Percentiles rank a stretch among this genome's conserved stretches.
Evolutionary conservation across 805 yeast genomes (phyloP).

Genomic region (Saccharomyces paradoxus): DNA sequence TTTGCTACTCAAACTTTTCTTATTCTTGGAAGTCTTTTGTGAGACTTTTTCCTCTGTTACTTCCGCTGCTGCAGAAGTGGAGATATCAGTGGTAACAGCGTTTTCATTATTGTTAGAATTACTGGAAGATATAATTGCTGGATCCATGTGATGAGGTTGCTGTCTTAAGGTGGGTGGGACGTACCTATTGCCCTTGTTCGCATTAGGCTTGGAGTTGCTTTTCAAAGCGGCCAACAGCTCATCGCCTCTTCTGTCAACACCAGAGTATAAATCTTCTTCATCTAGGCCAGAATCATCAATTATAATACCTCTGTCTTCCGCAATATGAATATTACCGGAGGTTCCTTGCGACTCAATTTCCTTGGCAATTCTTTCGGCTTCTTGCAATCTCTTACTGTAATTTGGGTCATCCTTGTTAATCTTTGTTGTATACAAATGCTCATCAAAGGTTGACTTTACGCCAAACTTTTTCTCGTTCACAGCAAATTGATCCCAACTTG

Average conservation of each 20-base stretch:
- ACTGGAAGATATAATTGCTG: slow-evolving; percentile 29
- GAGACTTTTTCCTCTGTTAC: background rate
- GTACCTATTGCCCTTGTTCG: slow-evolving; percentile 29
- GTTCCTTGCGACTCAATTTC: slow-evolving; percentile 68
- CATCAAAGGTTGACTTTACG: slow-evolving; percentile 72
- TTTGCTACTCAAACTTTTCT: slow-evolving; percentile 22
- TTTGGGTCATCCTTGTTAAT: slow-evolving; percentile 66
- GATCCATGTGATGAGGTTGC: slow-evolving; percentile 30
- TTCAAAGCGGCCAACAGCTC: slow-evolving; percentile 29
- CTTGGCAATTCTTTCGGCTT: slow-evolving; percentile 71
- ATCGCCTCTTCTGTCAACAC: slow-evolving; percentile 57
- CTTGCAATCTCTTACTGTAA: slow-evolving; percentile 50
- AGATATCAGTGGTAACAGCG: slow-evolving; percentile 1
- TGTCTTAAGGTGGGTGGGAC: slow-evolving; percentile 29
- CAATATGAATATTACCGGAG: slow-evolving; percentile 68
- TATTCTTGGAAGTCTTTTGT: background rate
- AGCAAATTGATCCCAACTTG: slow-evolving; percentile 86
- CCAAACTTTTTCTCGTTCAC: slow-evolving; percentile 88
- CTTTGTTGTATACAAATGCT: slow-evolving; percentile 77
- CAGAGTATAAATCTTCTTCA: slow-evolving; percentile 94
- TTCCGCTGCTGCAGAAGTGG: background rate
- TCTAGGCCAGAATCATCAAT: slow-evolving; percentile 82
- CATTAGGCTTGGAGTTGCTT: slow-evolving; percentile 21
- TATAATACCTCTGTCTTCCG: slow-evolving; percentile 79
- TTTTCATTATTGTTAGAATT: slow-evolving; percentile 8